phyloP scores from a whole-genome alignment of 768 basidiomycete species.

The Lentinula raphanica region DNA sequence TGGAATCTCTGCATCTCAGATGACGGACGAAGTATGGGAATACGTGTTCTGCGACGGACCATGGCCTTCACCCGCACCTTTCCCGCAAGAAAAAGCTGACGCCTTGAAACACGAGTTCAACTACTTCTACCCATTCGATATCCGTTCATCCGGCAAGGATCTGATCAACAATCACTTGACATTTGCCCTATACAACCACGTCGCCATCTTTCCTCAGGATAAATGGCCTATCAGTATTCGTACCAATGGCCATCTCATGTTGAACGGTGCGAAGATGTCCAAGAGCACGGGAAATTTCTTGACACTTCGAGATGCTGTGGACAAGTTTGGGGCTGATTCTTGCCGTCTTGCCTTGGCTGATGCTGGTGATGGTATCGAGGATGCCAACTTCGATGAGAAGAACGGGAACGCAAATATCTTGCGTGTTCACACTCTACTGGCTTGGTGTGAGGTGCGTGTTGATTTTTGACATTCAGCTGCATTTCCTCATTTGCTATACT shows the following conservation, averaged over 20 bases:
- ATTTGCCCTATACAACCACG: slow-evolving; percentile 91
- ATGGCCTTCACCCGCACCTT: slow-evolving; percentile 61
- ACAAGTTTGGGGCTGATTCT: slow-evolving; percentile 97
- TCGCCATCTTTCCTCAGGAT: slow-evolving; percentile 87
- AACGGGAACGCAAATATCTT: slow-evolving; percentile 96
- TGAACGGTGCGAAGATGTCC: slow-evolving; percentile 99
- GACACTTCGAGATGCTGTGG: slow-evolving; percentile 81
- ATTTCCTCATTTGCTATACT: not conserved
- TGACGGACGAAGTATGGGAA: slow-evolving; percentile 98
- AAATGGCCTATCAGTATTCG: slow-evolving; percentile 92
- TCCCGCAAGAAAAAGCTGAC: slow-evolving; percentile 75
- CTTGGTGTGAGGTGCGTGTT: slow-evolving; percentile 80
- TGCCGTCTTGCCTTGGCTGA: slow-evolving; percentile 90
- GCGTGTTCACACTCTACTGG: slow-evolving; percentile 82
- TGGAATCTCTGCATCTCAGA: slow-evolving; percentile 81
- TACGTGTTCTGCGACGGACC: slow-evolving; percentile 80
- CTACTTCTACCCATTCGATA: slow-evolving; percentile 98
- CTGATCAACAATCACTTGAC: slow-evolving; percentile 93
- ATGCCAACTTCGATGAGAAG: slow-evolving; percentile 99
- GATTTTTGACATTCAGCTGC: not conserved
- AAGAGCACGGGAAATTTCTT: slow-evolving; percentile 96
- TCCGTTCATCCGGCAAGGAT: slow-evolving; percentile 97
- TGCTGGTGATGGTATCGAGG: slow-evolving; percentile 95
- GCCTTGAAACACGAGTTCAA: slow-evolving; percentile 84
- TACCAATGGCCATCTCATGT: slow-evolving; percentile 91